phyloP scores from a whole-genome alignment of 805 yeast species.

The Yarrowia bubula region DNA sequence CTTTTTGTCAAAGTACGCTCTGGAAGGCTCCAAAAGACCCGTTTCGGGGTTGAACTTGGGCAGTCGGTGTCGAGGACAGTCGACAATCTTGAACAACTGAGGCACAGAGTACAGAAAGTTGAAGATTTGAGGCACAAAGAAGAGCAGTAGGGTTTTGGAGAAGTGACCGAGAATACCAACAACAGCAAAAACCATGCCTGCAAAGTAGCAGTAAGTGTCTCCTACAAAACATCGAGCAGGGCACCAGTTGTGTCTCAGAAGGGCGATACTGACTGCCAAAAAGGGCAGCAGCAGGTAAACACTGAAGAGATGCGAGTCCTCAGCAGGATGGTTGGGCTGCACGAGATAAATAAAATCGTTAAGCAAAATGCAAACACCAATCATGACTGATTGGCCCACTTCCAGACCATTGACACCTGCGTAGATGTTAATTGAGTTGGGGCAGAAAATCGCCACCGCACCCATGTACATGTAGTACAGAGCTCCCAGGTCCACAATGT shows the following conservation, averaged over 20 bases:
- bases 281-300: slow-evolving; percentile 80
- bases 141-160: slow-evolving; percentile 82
- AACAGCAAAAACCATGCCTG: slow-evolving; percentile 98
- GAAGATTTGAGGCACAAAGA: slow-evolving; percentile 86
- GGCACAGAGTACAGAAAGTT: slow-evolving; percentile 91
- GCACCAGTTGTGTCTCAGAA: slow-evolving; percentile 78
- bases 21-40: slow-evolving; percentile 74
- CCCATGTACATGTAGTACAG: slow-evolving; percentile 89
- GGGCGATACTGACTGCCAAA: slow-evolving; percentile 75
- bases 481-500: slow-evolving; percentile 68
- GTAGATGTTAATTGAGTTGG: slow-evolving; percentile 90
- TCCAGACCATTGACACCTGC: slow-evolving; percentile 98
- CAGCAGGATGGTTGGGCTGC: slow-evolving; percentile 53
- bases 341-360: slow-evolving; percentile 73
- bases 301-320: slow-evolving; percentile 79
- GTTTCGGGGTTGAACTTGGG: slow-evolving; percentile 70
- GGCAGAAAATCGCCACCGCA: slow-evolving; percentile 86
- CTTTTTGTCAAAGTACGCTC: slow-evolving; percentile 38
- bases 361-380: slow-evolving; percentile 64
- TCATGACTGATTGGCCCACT: slow-evolving; percentile 87
- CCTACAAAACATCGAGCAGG: slow-evolving; percentile 96
- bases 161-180: slow-evolving; percentile 96
- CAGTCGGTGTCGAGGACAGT: slow-evolving; percentile 93
- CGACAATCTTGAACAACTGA: slow-evolving; percentile 79
- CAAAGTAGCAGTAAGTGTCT: slow-evolving; percentile 95